Base-by-base conservation (phyloP, 495 filamentous ascomycete genomes). In the Usnea hakonensis region DNA sequence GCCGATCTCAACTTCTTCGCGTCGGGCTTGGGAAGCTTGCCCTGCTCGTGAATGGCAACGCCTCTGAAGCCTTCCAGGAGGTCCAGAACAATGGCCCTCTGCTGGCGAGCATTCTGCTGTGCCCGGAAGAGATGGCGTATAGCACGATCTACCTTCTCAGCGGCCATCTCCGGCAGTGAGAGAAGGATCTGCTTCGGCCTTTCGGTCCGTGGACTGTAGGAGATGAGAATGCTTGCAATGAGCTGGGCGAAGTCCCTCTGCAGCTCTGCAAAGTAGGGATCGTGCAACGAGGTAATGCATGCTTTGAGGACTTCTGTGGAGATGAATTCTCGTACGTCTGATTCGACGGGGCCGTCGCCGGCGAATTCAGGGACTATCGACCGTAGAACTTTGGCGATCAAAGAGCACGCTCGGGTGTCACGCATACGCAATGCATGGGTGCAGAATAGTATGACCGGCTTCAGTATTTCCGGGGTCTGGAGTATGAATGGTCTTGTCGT, bases 221-320 rank as follows among this genome's bases (percentile, higher is more conserved):
- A 77, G 7, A 86, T 78, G 70, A 95, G 80, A 60, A 97, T 94
- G 8, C 85, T 81, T 2, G 91, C 91, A 66, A 99, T 96, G 6
- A 96, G 81, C 38, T 85, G 80, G 17, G 90, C 94, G 13, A 97
- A 82, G 40, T 97, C 94, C 72, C 91, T 95, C 68, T 99, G 94
- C 69, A 92, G 83, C 61, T 99, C 94, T 44, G 96, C 92, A 67
- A 97, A 97, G 70, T 97, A 97, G 1, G 90, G 84, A 60, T 97
- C 94, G 72, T 97, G 87, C 36, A 99, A 81, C 17, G 89, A 93
- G 26, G 90, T 87, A 72, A 95, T 89, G 64, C 86, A 89, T 0
- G 88, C 85, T 75, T 87, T 88, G 28, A 95, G 79, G 5, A 93
- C 90, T 63, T 95, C 90, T 33, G 82, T 87, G 61, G 81, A 88